Evolutionary conservation across 306 rosid species (phyloP).

Genomic region (Pterocarpus macrocarpus): DNA sequence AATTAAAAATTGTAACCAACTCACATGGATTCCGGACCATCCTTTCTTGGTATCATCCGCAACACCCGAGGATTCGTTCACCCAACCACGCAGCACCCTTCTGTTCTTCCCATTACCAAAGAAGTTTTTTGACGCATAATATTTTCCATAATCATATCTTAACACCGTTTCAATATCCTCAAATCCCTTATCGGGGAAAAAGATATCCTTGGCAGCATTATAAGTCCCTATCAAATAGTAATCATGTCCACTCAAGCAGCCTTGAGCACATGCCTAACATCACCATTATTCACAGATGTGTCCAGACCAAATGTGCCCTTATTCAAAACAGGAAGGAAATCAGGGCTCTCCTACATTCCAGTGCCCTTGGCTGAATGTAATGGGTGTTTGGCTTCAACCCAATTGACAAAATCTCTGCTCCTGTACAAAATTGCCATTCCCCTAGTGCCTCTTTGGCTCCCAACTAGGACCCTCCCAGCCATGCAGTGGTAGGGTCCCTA

Average conservation of each 20-base stretch:
- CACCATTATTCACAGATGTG: constrained; percentile 41
- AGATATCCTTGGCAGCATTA: constrained; percentile 52
- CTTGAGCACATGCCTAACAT: constrained; percentile 79
- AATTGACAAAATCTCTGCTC: constrained; percentile 66
- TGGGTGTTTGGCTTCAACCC: constrained; percentile 70
- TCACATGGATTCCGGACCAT: constrained; percentile 93
- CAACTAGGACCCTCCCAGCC: constrained; percentile 77
- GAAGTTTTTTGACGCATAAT: constrained; percentile 90
- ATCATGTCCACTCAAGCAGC: constrained; percentile 75
- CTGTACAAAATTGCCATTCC: constrained; percentile 74
- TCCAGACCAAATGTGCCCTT: constrained; percentile 55
- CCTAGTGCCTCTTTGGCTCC: constrained; percentile 51
- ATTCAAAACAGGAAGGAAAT: constrained; percentile 69
- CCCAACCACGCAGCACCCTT: constrained; percentile 85
- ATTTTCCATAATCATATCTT: constrained; percentile 91
- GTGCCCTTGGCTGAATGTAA: constrained; percentile 58
- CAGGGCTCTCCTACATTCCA: constrained; percentile 99
- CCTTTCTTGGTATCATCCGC: constrained; percentile 72
- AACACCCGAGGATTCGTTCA: constrained; percentile 75
- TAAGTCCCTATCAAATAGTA: constrained; percentile 75
- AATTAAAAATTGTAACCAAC: background rate
- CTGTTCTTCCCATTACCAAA: constrained; percentile 66
- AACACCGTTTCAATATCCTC: constrained; percentile 46
- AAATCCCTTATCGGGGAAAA: constrained; percentile 61
- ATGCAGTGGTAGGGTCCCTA: constrained; percentile 87